These are phyloP conservation scores for Phytophthora uliginosa DNA, from an alignment of 352 stramenopile genomes.

Conservation along the genomic window DNA sequence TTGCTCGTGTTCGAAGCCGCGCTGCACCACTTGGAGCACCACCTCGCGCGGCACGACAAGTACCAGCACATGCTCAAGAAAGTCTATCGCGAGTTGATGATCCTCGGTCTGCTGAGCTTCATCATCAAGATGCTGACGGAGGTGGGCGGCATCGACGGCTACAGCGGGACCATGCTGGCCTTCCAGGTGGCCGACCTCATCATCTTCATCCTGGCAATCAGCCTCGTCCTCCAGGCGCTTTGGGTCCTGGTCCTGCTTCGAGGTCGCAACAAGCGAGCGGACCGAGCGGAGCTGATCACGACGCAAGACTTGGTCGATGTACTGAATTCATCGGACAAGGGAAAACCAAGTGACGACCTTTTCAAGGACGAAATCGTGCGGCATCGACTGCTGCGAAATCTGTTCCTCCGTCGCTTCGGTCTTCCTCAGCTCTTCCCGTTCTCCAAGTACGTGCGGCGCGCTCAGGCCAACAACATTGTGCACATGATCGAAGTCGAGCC, in stretches of 20 bases:
- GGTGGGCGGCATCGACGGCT: slow-evolving; percentile 35
- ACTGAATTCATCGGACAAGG: background rate
- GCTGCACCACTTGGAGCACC: slow-evolving; percentile 54
- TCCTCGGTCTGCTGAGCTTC: slow-evolving; percentile 65
- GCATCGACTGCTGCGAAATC: slow-evolving; percentile 48
- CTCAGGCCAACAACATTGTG: slow-evolving; percentile 76
- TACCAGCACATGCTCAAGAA: slow-evolving; percentile 76
- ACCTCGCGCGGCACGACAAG: slow-evolving; percentile 55
- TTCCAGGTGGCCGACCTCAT: slow-evolving; percentile 64
- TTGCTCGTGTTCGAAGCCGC: slow-evolving; percentile 52
- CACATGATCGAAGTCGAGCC: slow-evolving; percentile 82
- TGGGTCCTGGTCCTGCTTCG: slow-evolving; percentile 51
- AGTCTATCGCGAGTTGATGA: slow-evolving; percentile 68
- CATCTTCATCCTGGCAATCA: slow-evolving; percentile 62
- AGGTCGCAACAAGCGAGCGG: slow-evolving; percentile 40
- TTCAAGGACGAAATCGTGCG: slow-evolving; percentile 32
- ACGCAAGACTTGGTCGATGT: slow-evolving; percentile 47
- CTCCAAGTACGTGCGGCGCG: slow-evolving; percentile 75
- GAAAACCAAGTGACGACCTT: background rate
- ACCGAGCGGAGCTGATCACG: slow-evolving; percentile 54
- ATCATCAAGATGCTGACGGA: slow-evolving; percentile 59
- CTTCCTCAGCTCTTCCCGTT: slow-evolving; percentile 68
- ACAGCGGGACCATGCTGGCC: slow-evolving; percentile 44
- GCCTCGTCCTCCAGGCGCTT: slow-evolving; percentile 56
- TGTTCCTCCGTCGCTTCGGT: slow-evolving; percentile 51